phyloP scores from a whole-genome alignment of 2,329 filamentous ascomycete genomes.

The Pseudopyrenochaeta lycopersici region DNA sequence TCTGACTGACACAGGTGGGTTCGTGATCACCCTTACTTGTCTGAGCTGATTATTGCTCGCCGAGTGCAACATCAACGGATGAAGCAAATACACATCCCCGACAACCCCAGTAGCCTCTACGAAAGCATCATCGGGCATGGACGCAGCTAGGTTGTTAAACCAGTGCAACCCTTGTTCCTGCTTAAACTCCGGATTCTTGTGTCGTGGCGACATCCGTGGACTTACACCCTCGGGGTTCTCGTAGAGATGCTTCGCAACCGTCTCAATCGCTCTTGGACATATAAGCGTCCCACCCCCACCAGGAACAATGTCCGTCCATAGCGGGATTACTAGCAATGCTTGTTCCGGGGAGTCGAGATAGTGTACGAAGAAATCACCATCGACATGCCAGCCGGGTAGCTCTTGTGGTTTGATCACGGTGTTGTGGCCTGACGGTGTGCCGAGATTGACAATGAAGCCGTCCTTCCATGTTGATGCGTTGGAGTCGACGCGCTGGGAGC shows the following conservation, averaged over 20 bases:
- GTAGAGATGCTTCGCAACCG: conserved; percentile 65
- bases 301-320: conserved; percentile 70
- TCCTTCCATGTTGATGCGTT: conserved; percentile 68
- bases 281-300: conserved; percentile 72
- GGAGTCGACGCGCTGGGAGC: conserved; percentile 54
- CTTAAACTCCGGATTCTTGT: conserved; percentile 55
- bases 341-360: conserved; percentile 77
- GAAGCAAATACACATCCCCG: conserved; percentile 67
- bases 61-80: conserved; percentile 69
- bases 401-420: conserved; percentile 61
- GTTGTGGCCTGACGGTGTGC: conserved; percentile 61
- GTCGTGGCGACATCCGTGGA: conserved; percentile 70
- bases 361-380: conserved; percentile 77
- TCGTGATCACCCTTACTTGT: conserved; percentile 62
- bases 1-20: conserved; percentile 62
- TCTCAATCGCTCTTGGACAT: conserved; percentile 66
- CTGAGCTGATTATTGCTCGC: conserved; percentile 61
- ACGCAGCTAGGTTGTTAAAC: conserved; percentile 52
- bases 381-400: conserved; percentile 71
- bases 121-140: conserved; percentile 54
- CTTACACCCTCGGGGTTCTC: conserved; percentile 71
- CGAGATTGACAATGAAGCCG: conserved; percentile 75
- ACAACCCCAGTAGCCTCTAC: conserved; percentile 64
- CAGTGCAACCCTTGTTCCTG: conserved; percentile 56
- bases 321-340: conserved; percentile 71